Evolutionary conservation across 2,329 filamentous ascomycete species (phyloP).

Genomic region (Fusarium papillatum): DNA sequence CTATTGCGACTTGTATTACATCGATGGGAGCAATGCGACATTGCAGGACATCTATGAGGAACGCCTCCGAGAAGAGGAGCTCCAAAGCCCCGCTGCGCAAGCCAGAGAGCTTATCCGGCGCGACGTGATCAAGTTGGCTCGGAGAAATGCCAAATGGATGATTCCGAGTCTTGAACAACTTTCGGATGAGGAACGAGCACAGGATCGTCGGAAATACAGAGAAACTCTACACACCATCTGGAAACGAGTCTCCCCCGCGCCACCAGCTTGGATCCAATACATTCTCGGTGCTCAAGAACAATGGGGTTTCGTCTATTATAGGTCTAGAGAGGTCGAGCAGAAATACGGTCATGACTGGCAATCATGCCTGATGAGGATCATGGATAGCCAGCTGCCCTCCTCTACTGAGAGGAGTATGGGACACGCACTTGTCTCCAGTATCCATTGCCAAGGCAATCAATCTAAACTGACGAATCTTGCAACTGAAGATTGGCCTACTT

Average conservation of each 20-base stretch:
- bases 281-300: background rate
- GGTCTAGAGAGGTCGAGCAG: background rate
- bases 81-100: background rate
- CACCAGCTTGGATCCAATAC: background rate
- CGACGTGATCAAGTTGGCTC: background rate
- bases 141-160: background rate
- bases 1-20: background rate
- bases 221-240: background rate
- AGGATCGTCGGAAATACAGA: background rate
- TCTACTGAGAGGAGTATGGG: background rate
- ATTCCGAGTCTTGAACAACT: background rate
- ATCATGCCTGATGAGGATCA: too few species aligned
- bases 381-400: too few species aligned
- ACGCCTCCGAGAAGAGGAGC: background rate
- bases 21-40: background rate
- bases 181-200: background rate
- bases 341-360: background rate
- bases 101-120: background rate
- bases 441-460: conserved; percentile 16
- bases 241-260: background rate
- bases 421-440: background rate
- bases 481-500: conserved; percentile 24
- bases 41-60: background rate
- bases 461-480: rapidly evolving
- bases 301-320: background rate